phyloP scores from a whole-genome alignment of 495 filamentous ascomycete species.

The Lepidopterella palustris region DNA sequence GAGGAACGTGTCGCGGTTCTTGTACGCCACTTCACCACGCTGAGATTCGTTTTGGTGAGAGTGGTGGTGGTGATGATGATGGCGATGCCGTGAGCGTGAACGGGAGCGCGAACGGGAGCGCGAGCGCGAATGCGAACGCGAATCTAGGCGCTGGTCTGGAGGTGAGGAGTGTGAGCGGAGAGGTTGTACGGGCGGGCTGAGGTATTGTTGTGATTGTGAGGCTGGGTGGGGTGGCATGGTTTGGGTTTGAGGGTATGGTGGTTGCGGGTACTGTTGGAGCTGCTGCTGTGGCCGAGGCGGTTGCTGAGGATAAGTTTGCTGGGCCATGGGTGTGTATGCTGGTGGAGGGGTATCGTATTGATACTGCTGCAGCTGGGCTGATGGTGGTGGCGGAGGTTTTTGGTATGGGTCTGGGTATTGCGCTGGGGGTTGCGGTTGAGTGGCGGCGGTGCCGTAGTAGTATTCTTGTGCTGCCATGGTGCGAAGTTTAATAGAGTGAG shows the following conservation, averaged over 20 bases:
- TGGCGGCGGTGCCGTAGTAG: constrained; percentile 11
- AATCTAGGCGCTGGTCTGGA: neutral
- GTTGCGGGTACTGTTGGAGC: constrained; percentile 3
- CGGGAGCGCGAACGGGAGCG: neutral
- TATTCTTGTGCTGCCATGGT: constrained; percentile 28
- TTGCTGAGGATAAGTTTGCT: constrained; percentile 3
- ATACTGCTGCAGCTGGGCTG: neutral
- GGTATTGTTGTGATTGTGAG: neutral
- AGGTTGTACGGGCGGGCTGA: neutral
- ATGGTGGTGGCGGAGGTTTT: constrained; percentile 13
- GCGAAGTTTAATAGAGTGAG: no score
- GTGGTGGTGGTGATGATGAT: neutral
- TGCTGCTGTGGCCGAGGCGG: constrained; percentile 3
- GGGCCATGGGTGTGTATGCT: neutral
- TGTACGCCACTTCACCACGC: constrained; percentile 3
- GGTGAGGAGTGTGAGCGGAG: neutral
- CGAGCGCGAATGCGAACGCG: neutral
- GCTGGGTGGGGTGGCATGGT: neutral
- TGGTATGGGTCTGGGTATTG: constrained; percentile 15
- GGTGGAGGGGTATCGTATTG: constrained; percentile 10
- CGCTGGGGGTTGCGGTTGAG: constrained; percentile 3
- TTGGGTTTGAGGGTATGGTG: neutral
- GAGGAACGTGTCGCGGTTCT: constrained; percentile 30
- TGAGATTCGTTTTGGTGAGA: neutral
- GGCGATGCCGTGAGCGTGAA: neutral